phyloP scores from a whole-genome alignment of 2,329 filamentous ascomycete genomes.

The Apiospora pterosperma region DNA sequence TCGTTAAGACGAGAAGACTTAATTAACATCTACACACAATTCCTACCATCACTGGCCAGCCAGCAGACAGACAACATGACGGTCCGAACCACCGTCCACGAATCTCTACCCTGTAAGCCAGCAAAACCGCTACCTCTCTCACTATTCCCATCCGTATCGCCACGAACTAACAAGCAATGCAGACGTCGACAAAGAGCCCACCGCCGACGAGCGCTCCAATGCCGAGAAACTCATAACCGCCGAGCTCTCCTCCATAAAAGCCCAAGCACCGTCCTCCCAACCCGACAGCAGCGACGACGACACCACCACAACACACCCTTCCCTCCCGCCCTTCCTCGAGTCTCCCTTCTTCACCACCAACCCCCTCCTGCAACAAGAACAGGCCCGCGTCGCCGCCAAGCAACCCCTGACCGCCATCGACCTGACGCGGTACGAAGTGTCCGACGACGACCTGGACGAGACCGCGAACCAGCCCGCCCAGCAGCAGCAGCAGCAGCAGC shows the following conservation, averaged over 20 bases:
- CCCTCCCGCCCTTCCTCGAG: slow-evolving; percentile 51
- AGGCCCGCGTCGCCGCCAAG: slow-evolving; percentile 61
- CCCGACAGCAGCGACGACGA: no score
- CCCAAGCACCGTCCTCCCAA: slow-evolving; percentile 30
- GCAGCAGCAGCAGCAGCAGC: slow-evolving; percentile 28
- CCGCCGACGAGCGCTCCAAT: slow-evolving; percentile 56
- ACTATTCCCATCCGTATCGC: not conserved
- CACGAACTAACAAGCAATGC: slow-evolving; percentile 7
- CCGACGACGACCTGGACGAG: slow-evolving; percentile 49
- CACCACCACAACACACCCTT: slow-evolving; percentile 41
- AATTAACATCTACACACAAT: no score
- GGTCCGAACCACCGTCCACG: slow-evolving; percentile 66
- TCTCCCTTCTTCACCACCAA: slow-evolving; percentile 55
- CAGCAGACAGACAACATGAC: slow-evolving; percentile 48
- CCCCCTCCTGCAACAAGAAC: slow-evolving; percentile 63
- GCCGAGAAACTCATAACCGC: slow-evolving; percentile 67
- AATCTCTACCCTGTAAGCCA: slow-evolving; percentile 73
- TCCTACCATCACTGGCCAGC: no score
- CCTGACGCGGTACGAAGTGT: slow-evolving; percentile 77
- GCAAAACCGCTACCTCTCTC: not conserved
- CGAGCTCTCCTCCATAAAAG: slow-evolving; percentile 54
- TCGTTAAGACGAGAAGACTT: no score
- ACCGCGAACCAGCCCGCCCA: slow-evolving; percentile 8
- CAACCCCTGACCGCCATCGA: slow-evolving; percentile 66
- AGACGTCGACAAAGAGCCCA: slow-evolving; percentile 81